Evolutionary conservation across 257 asterid species (phyloP).

Genomic region (Henckelia pumila): DNA sequence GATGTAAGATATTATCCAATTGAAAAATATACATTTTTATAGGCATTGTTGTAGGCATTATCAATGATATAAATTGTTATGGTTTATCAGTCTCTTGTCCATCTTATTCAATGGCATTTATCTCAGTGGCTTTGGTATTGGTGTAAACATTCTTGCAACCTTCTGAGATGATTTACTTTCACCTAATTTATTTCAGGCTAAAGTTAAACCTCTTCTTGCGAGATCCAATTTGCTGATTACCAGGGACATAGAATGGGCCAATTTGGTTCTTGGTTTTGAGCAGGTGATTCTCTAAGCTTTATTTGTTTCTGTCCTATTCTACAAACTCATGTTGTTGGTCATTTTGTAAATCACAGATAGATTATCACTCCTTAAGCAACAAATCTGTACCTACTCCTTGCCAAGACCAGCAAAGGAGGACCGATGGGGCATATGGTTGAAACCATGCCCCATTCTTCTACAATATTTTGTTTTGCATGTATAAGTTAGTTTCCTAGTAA

Average conservation of each 20-base stretch:
- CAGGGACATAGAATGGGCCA: conserved; percentile 98
- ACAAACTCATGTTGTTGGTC: conserved; percentile 1
- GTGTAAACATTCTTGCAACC: too few species aligned
- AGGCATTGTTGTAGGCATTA: too few species aligned
- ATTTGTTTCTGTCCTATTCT: conserved; percentile 16
- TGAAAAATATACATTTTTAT: not conserved
- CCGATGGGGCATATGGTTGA: too few species aligned
- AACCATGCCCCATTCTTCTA: too few species aligned
- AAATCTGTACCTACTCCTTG: not conserved
- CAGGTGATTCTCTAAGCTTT: conserved; percentile 54
- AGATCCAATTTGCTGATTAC: conserved; percentile 95
- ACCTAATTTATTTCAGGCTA: conserved; percentile 48
- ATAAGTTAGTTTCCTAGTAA: too few species aligned
- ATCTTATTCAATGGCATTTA: too few species aligned
- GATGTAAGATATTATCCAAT: not conserved
- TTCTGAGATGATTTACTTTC: conserved; percentile 8
- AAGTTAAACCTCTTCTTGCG: conserved; percentile 90
- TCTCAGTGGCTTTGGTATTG: too few species aligned
- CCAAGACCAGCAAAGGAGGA: too few species aligned
- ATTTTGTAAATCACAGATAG: conserved; percentile 1
- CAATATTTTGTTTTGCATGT: too few species aligned
- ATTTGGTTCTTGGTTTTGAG: conserved; percentile 88
- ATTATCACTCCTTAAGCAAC: not conserved
- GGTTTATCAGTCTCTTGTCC: too few species aligned
- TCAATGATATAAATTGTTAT: too few species aligned